phyloP scores from a whole-genome alignment of 495 filamentous ascomycete species.

The Poronia punctata region DNA sequence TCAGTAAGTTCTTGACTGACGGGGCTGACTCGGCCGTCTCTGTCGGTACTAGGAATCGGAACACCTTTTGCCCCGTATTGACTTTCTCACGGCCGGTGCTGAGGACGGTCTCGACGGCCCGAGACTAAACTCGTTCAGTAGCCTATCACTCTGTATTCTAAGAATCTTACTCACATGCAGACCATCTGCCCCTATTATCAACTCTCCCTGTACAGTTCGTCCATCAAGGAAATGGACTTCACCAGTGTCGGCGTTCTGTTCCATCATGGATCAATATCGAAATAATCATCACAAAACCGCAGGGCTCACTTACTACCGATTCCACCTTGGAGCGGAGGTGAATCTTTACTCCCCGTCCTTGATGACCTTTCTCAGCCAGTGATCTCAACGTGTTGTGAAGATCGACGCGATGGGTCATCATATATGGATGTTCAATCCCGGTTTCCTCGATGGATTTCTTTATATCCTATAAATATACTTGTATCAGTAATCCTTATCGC shows the following conservation, averaged over 20 bases:
- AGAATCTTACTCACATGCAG: constrained; percentile 34
- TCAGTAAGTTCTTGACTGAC: neutral
- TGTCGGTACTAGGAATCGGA: neutral
- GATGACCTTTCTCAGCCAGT: constrained; percentile 27
- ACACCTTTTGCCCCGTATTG: neutral
- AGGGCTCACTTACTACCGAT: constrained; percentile 19
- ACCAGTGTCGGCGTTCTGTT: constrained; percentile 33
- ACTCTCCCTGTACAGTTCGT: constrained; percentile 27
- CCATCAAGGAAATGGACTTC: constrained; percentile 32
- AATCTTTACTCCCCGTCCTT: constrained; percentile 31
- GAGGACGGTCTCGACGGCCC: neutral
- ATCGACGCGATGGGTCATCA: constrained; percentile 2
- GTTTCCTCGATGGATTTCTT: neutral
- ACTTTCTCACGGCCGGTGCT: neutral
- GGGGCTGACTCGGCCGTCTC: neutral
- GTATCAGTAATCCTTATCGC: neutral
- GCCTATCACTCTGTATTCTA: neutral
- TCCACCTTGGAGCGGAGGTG: constrained; percentile 18
- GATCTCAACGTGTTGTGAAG: constrained; percentile 25
- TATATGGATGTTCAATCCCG: neutral
- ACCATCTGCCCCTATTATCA: constrained; percentile 47
- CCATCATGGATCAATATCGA: constrained; percentile 5
- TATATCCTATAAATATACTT: neutral
- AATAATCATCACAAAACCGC: too few relatives aligned
- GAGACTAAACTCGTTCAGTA: neutral